Percentiles rank a stretch among this genome's conserved stretches.
phyloP scores from a whole-genome alignment of 2,329 filamentous ascomycete genomes.

The Arthrobotrys megalospora region DNA sequence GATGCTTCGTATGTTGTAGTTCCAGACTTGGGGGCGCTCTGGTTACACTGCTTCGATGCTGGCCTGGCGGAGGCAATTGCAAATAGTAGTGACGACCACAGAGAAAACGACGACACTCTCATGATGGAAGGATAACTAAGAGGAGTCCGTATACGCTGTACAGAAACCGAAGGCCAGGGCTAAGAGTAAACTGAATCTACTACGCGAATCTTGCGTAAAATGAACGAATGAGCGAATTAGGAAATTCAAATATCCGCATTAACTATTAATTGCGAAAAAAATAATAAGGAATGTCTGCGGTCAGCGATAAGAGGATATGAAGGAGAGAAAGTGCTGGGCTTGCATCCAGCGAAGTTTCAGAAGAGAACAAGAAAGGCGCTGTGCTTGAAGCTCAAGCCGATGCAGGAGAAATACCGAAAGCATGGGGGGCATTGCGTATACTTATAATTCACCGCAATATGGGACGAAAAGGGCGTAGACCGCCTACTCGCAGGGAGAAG shows the following conservation, averaged over 20 bases:
- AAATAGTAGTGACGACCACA: slow-evolving; percentile 16
- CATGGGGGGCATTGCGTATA: slow-evolving; percentile 14
- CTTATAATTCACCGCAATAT: slow-evolving; percentile 1
- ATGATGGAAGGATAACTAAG: slow-evolving; percentile 5
- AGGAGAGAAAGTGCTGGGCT: background rate
- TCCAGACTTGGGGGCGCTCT: background rate
- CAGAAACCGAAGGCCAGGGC: too few species aligned
- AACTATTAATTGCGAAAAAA: background rate
- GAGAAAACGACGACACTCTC: background rate
- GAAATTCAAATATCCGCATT: background rate
- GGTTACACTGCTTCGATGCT: slow-evolving; percentile 19
- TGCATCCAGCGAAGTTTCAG: background rate
- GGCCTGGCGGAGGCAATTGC: slow-evolving; percentile 33
- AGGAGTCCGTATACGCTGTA: background rate
- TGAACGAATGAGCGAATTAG: background rate
- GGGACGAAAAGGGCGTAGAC: background rate
- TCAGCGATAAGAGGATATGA: slow-evolving; percentile 5
- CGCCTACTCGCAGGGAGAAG: background rate
- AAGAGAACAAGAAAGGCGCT: background rate
- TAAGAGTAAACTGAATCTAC: background rate
- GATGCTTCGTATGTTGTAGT: slow-evolving; percentile 33
- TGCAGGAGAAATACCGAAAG: background rate
- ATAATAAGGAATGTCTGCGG: slow-evolving; percentile 4
- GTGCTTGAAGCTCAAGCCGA: slow-evolving; percentile 7
- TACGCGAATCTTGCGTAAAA: background rate